These are phyloP conservation scores for Magnusiomyces suaveolens DNA, from an alignment of 1,139 yeast species.

Conservation along the genomic window DNA sequence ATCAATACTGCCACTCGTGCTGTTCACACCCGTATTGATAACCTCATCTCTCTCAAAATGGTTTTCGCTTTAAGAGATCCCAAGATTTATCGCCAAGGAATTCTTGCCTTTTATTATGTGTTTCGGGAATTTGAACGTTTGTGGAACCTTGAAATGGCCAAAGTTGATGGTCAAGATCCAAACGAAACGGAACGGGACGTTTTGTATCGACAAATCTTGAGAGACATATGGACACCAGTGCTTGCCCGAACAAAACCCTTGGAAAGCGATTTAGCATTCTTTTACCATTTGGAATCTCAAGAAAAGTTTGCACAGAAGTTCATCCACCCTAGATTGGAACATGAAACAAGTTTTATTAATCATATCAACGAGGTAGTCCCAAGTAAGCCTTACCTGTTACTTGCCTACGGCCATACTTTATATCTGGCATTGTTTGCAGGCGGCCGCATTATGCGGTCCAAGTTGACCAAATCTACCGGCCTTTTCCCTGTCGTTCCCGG, in stretches of 20 bases:
- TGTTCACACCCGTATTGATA: conserved; percentile 60
- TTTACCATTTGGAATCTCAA: conserved; percentile 46
- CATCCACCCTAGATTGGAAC: conserved; percentile 45
- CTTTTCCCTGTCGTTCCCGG: conserved; percentile 67
- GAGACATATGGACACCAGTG: conserved; percentile 62
- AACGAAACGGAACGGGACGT: conserved; percentile 31
- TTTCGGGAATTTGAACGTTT: conserved; percentile 56
- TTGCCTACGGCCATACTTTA: conserved; percentile 83
- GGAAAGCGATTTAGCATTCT: conserved; percentile 55
- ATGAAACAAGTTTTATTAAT: conserved; percentile 51
- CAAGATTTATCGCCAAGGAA: conserved; percentile 69
- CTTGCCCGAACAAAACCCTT: conserved; percentile 53
- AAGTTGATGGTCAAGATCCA: conserved; percentile 32
- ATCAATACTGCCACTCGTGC: conserved; percentile 59
- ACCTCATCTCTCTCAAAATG: conserved; percentile 57
- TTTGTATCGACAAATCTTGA: conserved; percentile 30
- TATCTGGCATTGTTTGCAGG: conserved; percentile 84
- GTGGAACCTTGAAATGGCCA: conserved; percentile 32
- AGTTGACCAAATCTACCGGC: conserved; percentile 56
- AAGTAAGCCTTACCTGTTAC: conserved; percentile 58
- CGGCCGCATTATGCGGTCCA: conserved; percentile 63
- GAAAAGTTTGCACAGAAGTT: conserved; percentile 35
- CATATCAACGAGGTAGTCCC: conserved; percentile 48
- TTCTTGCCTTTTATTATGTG: conserved; percentile 68
- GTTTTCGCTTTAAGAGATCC: conserved; percentile 70